Evolutionary conservation across 768 basidiomycete species (phyloP).

Genomic region (Tulasnella sp.): DNA sequence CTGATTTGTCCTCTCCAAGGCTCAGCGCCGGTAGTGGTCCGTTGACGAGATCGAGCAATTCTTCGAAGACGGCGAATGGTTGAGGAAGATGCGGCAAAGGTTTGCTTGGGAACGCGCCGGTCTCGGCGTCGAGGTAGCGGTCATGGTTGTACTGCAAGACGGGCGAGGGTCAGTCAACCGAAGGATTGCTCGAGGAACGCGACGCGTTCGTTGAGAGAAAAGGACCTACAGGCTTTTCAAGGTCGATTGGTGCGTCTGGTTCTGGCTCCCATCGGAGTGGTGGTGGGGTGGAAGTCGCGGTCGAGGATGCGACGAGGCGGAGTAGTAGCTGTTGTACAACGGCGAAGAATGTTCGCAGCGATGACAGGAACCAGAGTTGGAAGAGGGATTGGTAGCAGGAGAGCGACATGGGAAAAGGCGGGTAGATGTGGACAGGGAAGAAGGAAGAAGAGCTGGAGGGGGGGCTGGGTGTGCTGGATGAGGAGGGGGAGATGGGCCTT

Average conservation of each 20-base stretch:
- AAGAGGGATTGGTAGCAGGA: not conserved
- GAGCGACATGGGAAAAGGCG: not conserved
- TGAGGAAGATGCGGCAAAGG: conserved; percentile 20
- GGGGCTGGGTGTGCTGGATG: conserved; percentile 1
- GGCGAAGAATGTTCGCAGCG: not conserved
- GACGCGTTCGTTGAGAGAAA: not conserved
- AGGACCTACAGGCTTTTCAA: conserved; percentile 11
- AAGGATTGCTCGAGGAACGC: not conserved
- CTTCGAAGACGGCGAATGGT: conserved; percentile 18
- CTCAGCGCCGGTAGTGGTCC: conserved; percentile 21
- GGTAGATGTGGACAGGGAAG: not conserved
- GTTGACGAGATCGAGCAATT: conserved; percentile 24
- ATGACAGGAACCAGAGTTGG: conserved; percentile 3
- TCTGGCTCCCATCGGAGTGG: not conserved
- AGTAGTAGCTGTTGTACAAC: not conserved
- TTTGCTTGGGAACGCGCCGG: conserved; percentile 26
- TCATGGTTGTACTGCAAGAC: conserved; percentile 15
- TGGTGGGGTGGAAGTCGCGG: not conserved
- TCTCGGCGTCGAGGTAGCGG: conserved; percentile 15
- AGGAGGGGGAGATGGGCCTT: conserved; percentile 1
- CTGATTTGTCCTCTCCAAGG: conserved; percentile 26
- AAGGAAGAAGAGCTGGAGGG: not conserved
- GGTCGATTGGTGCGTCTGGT: conserved; percentile 12
- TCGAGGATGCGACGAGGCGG: not conserved
- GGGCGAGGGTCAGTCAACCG: not conserved